A percentile compares a stretch with the other conserved stretches of the same genome.
phyloP scores from a whole-genome alignment of 2,329 filamentous ascomycete genomes.

The Ciborinia camelliae region DNA sequence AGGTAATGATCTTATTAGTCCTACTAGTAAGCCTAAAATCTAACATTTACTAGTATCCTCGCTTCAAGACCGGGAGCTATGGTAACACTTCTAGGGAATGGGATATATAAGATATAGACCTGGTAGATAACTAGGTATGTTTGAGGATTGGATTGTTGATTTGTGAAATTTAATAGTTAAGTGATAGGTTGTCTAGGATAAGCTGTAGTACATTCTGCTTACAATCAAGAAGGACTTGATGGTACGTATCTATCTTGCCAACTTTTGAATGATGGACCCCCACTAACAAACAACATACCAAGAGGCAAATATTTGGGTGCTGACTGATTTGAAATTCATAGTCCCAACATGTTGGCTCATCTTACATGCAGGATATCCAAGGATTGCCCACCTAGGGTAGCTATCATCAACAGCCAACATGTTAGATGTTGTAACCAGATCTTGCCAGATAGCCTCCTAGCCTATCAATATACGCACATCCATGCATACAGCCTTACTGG shows the following conservation, averaged over 20 bases:
- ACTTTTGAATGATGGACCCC: neutral
- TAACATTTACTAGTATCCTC: too few relatives aligned
- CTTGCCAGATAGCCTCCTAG: neutral
- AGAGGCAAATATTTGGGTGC: neutral
- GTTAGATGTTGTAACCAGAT: neutral
- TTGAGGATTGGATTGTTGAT: too few relatives aligned
- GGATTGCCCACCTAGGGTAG: neutral
- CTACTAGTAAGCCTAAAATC: too few relatives aligned
- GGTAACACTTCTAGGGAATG: too few relatives aligned
- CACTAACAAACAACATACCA: neutral
- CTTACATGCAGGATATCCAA: neutral
- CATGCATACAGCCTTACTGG: neutral
- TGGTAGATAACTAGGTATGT: too few relatives aligned
- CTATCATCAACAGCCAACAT: neutral
- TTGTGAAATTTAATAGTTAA: too few relatives aligned
- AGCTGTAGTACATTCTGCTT: neutral
- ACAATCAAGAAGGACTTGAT: neutral
- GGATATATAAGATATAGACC: too few relatives aligned
- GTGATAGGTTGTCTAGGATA: too few relatives aligned
- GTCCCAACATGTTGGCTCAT: neutral
- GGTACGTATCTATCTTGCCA: neutral
- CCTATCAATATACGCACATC: neutral
- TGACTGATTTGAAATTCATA: neutral
- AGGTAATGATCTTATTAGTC: too few relatives aligned
- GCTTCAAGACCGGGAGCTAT: too few relatives aligned